A percentile compares a stretch with the other conserved stretches of the same genome.
Conservation (phyloP, 2,329 filamentous ascomycete genomes). For the Lasiodiplodia gonubiensis region DNA sequence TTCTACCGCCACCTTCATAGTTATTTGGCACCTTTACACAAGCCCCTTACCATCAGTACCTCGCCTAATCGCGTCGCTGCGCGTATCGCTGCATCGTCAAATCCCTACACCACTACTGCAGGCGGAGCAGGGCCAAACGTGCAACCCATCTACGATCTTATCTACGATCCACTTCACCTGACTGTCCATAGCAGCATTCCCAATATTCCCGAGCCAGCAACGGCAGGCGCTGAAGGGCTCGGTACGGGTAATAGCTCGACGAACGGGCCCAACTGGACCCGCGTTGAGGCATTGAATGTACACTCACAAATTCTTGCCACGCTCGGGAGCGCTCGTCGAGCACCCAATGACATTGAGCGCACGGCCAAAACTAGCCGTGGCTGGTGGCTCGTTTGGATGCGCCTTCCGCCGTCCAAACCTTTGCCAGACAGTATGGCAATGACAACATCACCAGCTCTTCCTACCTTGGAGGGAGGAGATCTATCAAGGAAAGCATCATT, state of each 20-base stretch:
- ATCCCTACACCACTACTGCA: slow-evolving; percentile 39
- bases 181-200: slow-evolving; percentile 67
- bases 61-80: slow-evolving; percentile 49
- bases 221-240: slow-evolving; percentile 47
- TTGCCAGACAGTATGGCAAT: not conserved
- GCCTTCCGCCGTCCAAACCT: slow-evolving; percentile 44
- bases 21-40: slow-evolving; percentile 57
- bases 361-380: slow-evolving; percentile 68
- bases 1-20: slow-evolving; percentile 59
- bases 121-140: slow-evolving; percentile 35
- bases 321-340: slow-evolving; percentile 56
- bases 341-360: slow-evolving; percentile 58
- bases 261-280: slow-evolving; percentile 50
- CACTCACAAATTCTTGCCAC: slow-evolving; percentile 66
- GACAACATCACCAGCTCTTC: not conserved
- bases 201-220: slow-evolving; percentile 64
- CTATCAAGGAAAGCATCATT: slow-evolving; percentile 25
- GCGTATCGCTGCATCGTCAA: slow-evolving; percentile 47
- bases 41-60: slow-evolving; percentile 51
- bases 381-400: slow-evolving; percentile 72
- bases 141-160: slow-evolving; percentile 63
- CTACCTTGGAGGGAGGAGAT: slow-evolving; percentile 30
- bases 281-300: slow-evolving; percentile 66
- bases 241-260: slow-evolving; percentile 19
- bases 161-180: slow-evolving; percentile 64